These are phyloP conservation scores for Hypericum androsaemum DNA, from an alignment of 345 rosid species.

Conservation along the genomic window DNA sequence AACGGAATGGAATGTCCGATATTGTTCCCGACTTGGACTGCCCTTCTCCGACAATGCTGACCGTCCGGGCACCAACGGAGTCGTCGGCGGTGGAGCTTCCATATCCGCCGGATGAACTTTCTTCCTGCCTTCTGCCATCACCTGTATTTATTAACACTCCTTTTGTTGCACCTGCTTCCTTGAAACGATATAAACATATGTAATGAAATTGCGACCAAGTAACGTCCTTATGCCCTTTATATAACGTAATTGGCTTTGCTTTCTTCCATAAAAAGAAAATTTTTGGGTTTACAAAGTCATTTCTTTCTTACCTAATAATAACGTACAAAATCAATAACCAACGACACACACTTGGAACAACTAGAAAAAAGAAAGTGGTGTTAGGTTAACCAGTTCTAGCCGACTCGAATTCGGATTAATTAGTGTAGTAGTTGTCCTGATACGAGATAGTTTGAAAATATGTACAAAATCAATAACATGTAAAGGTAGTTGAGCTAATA, in stretches of 20 bases:
- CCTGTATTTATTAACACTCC: background rate
- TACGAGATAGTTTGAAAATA: too few species aligned
- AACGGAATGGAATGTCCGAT: conserved; percentile 8
- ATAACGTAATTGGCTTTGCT: conserved; percentile 2
- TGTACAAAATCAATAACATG: too few species aligned
- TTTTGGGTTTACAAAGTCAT: conserved; percentile 15
- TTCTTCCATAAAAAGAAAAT: background rate
- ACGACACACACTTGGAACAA: too few species aligned
- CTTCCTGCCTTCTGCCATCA: conserved; percentile 31
- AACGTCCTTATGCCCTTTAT: conserved; percentile 9
- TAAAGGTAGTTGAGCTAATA: too few species aligned
- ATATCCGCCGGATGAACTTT: conserved; percentile 39
- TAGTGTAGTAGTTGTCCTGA: too few species aligned
- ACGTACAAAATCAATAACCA: background rate
- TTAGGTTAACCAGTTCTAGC: too few species aligned
- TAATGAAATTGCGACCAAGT: background rate
- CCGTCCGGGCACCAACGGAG: conserved; percentile 22
- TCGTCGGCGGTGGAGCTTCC: conserved; percentile 23
- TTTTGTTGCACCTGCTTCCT: background rate
- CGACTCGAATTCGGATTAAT: too few species aligned
- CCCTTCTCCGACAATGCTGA: conserved; percentile 24
- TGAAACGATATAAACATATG: background rate
- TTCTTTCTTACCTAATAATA: conserved; percentile 45
- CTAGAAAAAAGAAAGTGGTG: too few species aligned
- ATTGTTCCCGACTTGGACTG: conserved; percentile 4